Evolutionary conservation across 2,329 filamentous ascomycete genomes (phyloP).

Genomic region (Scorias spongiosa): DNA sequence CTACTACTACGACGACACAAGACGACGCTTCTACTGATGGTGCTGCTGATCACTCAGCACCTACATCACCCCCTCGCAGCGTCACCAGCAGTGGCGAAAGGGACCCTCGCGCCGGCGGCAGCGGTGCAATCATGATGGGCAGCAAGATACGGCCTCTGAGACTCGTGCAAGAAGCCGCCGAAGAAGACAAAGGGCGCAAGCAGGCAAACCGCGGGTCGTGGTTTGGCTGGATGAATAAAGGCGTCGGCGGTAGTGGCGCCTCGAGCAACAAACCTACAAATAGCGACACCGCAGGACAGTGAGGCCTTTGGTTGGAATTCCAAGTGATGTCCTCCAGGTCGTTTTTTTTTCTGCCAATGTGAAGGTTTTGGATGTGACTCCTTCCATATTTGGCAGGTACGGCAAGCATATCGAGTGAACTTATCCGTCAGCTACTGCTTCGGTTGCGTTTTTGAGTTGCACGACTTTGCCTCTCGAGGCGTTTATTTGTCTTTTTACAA

Average conservation of each 20-base stretch:
- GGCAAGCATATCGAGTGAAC: too few relatives aligned
- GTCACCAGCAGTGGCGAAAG: conserved; percentile 23
- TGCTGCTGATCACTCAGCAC: conserved; percentile 19
- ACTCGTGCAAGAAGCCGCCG: conserved; percentile 60
- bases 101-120: conserved; percentile 5
- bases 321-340: too few relatives aligned
- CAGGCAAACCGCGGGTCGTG: conserved; percentile 31
- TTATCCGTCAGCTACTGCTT: too few relatives aligned
- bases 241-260: not conserved
- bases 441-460: too few relatives aligned
- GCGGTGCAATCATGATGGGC: conserved; percentile 32
- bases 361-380: too few relatives aligned
- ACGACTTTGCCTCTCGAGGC: too few relatives aligned
- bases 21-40: conserved; percentile 12
- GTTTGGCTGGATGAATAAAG: conserved; percentile 33
- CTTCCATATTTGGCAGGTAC: too few relatives aligned
- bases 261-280: not conserved
- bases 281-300: too few relatives aligned
- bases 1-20: not conserved
- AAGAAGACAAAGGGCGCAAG: conserved; percentile 26
- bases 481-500: too few relatives aligned
- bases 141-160: conserved; percentile 71
- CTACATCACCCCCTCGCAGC: conserved; percentile 44
- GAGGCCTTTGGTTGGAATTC: too few relatives aligned
- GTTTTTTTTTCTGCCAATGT: too few relatives aligned